Evolutionary conservation across 176 grass and related monocot genomes (phyloP).

Genomic region (Hordeum vulgare): MorexV3_pseudomolecules_assembly NC_058522.1:48343029-48343528

Average conservation of each 20-base stretch:
- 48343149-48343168: too few species aligned
- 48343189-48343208: background rate
- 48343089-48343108: too few species aligned
- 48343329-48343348: background rate
- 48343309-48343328: background rate
- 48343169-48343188: background rate
- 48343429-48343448: background rate
- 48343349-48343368: background rate
- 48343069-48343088: too few species aligned
- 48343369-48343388: background rate
- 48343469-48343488: background rate
- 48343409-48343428: background rate
- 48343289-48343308: background rate
- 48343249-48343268: background rate
- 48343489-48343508: background rate
- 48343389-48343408: background rate
- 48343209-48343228: background rate
- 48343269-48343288: background rate
- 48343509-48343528: background rate
- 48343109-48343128: too few species aligned
- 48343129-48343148: constrained; percentile 72
- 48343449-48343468: background rate
- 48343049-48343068: too few species aligned
- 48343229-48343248: background rate
- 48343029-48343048: too few species aligned